Percentiles rank a stretch among this genome's conserved stretches.
Conservation (phyloP, 208 protist genomes). For the Leishmania guyanensis region DNA sequence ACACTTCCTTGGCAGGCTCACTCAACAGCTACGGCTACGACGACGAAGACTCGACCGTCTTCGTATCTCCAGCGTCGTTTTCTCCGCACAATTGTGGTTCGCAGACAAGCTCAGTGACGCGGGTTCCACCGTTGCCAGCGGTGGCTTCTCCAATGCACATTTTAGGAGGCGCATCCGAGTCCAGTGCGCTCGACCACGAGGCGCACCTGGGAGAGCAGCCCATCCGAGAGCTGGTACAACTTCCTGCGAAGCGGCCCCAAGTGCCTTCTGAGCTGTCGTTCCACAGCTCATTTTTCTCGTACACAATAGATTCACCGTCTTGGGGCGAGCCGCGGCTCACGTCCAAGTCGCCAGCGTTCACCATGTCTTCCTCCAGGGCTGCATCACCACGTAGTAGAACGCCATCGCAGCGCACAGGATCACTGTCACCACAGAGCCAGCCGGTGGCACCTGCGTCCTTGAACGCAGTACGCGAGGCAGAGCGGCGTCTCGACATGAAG, state of each 20-base stretch:
- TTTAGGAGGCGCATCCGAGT: not conserved
- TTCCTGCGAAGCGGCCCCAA: not conserved
- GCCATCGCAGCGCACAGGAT: not conserved
- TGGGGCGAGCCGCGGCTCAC: not conserved
- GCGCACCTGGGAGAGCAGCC: not conserved
- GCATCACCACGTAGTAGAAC: not conserved
- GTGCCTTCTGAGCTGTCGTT: not conserved
- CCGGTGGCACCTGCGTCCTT: not conserved
- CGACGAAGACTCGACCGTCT: slow-evolving; percentile 1
- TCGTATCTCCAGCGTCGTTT: not conserved
- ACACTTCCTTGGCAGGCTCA: not conserved
- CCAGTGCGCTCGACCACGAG: not conserved
- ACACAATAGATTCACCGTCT: not conserved
- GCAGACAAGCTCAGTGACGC: not conserved
- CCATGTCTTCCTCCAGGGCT: not conserved
- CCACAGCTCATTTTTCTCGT: slow-evolving; percentile 14
- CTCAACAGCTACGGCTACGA: not conserved
- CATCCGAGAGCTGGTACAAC: not conserved
- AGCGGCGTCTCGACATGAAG: not conserved
- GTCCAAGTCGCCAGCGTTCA: not conserved
- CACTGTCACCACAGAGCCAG: not conserved
- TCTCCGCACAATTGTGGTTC: not conserved
- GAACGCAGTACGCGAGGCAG: not conserved
- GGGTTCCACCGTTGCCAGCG: not conserved
- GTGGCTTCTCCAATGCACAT: not conserved